Evolutionary conservation across 257 asterid genomes (phyloP).

Genomic region (Scutellaria minor): DNA sequence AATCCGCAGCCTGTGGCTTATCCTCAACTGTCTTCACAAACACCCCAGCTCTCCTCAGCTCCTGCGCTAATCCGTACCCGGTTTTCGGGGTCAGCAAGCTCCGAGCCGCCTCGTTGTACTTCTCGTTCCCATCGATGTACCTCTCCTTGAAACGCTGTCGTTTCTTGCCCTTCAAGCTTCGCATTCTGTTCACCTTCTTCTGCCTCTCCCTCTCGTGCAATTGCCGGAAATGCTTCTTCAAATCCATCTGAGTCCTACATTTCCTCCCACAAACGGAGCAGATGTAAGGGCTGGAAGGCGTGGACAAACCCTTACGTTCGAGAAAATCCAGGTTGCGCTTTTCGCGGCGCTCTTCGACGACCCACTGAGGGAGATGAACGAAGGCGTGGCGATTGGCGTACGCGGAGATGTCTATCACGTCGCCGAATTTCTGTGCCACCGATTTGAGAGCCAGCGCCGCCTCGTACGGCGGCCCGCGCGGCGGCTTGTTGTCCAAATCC

Average conservation of each 20-base stretch:
- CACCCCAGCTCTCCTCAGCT: conserved; percentile 88
- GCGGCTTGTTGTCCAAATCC: conserved; percentile 98
- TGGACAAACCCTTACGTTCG: conserved; percentile 60
- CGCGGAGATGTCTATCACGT: conserved; percentile 77
- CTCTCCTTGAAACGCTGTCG: conserved; percentile 80
- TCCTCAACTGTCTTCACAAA: conserved; percentile 87
- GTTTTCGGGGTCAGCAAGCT: conserved; percentile 60
- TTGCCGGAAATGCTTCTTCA: conserved; percentile 83
- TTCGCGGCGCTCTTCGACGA: conserved; percentile 72
- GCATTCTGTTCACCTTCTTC: conserved; percentile 79
- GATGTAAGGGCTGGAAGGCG: conserved; percentile 56
- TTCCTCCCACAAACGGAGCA: conserved; percentile 93
- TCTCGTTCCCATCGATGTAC: conserved; percentile 68
- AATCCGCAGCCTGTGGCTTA: conserved; percentile 97
- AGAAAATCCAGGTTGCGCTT: conserved; percentile 56
- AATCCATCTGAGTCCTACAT: conserved; percentile 65
- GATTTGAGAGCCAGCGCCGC: conserved; percentile 74
- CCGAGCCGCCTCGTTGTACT: conserved; percentile 80
- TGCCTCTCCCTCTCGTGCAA: conserved; percentile 87
- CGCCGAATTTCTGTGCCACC: conserved; percentile 77
- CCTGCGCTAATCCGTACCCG: conserved; percentile 84
- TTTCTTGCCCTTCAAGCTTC: conserved; percentile 83
- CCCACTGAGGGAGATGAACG: conserved; percentile 87
- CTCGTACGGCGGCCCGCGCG: conserved; percentile 87
- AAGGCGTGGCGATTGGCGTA: conserved; percentile 95